Percentiles rank a stretch among this genome's conserved stretches.
phyloP scores from a whole-genome alignment of 2,329 filamentous ascomycete genomes.

The Dactylellina sp. region DNA sequence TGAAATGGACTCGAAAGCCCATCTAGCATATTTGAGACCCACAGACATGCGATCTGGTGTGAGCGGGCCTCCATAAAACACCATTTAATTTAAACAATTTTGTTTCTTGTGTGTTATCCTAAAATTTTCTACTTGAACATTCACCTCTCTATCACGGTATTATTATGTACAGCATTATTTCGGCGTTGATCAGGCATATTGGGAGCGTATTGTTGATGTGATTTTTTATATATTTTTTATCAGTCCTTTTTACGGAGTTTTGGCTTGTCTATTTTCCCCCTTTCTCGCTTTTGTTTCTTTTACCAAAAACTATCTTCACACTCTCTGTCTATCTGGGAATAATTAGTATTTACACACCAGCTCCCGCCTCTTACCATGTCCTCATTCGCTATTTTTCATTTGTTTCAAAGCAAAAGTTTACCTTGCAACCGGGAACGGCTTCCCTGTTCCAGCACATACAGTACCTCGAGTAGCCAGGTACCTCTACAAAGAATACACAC shows the following conservation, averaged over 20 bases:
- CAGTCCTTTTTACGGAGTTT: constrained; percentile 33
- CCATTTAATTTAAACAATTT: constrained; percentile 3
- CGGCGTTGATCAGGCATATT: constrained; percentile 48
- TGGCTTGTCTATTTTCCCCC: constrained; percentile 11
- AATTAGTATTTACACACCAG: constrained; percentile 25
- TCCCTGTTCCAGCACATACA: constrained; percentile 14
- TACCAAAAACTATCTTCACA: constrained; percentile 18
- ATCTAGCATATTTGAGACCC: constrained; percentile 48
- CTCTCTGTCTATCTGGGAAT: background rate
- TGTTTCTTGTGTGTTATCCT: constrained; percentile 17
- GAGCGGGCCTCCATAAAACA: constrained; percentile 44
- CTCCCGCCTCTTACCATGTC: constrained; percentile 8
- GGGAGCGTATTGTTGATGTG: constrained; percentile 40
- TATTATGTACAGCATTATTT: constrained; percentile 45
- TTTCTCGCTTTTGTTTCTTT: constrained; percentile 16
- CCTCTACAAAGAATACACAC: constrained; percentile 24
- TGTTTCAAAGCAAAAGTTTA: constrained; percentile 28
- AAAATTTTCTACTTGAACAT: constrained; percentile 23
- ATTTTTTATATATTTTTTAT: constrained; percentile 16
- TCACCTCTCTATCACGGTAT: constrained; percentile 36
- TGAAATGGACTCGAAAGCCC: constrained; percentile 47
- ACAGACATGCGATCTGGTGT: constrained; percentile 48
- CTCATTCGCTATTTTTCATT: constrained; percentile 16
- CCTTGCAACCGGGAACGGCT: constrained; percentile 10
- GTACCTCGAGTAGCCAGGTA: constrained; percentile 3